Evolutionary conservation across 2,329 filamentous ascomycete species (phyloP).

Genomic region (Aspergillus transmontanensis): DNA sequence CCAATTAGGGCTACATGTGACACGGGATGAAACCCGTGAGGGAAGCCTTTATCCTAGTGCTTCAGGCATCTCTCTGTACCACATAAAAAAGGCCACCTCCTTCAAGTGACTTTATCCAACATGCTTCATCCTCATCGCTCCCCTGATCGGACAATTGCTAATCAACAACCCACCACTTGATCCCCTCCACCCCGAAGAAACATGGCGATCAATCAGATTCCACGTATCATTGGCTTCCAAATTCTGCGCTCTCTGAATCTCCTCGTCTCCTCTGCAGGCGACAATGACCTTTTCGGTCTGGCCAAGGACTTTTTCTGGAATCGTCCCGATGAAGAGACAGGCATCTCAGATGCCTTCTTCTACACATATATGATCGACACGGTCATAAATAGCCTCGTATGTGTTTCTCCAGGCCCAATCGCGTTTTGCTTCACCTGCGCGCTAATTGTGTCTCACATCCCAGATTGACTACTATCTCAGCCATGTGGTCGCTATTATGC

Average conservation of each 20-base stretch:
- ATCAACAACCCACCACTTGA: neutral
- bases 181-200: neutral
- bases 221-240: neutral
- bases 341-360: neutral
- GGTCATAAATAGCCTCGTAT: neutral
- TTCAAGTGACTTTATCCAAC: neutral
- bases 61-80: neutral
- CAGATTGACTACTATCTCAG: conserved; percentile 2
- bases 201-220: neutral
- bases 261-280: neutral
- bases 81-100: neutral
- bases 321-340: neutral
- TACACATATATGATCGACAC: neutral
- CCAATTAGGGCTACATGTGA: neutral
- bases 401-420: too few relatives aligned
- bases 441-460: neutral
- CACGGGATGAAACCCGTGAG: neutral
- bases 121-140: neutral
- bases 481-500: neutral
- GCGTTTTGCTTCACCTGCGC: neutral
- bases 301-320: neutral
- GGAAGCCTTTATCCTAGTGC: neutral
- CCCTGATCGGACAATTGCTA: neutral
- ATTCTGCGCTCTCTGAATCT: neutral
- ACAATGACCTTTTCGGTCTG: neutral